phyloP scores from a whole-genome alignment of 1,284 basidiomycete genomes.

The Heterobasidion irregulare region DNA sequence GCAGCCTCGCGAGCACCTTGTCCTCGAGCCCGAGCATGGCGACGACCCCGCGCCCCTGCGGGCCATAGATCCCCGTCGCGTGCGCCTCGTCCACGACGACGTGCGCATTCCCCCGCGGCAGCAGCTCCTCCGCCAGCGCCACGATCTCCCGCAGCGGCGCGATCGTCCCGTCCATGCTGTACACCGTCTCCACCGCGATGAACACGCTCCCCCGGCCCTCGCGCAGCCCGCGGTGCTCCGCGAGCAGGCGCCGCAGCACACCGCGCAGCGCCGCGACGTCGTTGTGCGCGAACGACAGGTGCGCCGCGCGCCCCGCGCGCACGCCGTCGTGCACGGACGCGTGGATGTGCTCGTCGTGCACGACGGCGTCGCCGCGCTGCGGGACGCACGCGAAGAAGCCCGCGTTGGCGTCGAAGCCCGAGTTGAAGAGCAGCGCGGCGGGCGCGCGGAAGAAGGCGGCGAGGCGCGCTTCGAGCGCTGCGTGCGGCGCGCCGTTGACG shows the following conservation, averaged over 20 bases:
- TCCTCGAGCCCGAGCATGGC: constrained; percentile 53
- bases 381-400: constrained; percentile 83
- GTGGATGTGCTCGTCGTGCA: constrained; percentile 88
- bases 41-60: constrained; percentile 70
- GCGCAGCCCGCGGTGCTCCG: constrained; percentile 26
- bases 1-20: constrained; percentile 53
- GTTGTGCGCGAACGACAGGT: constrained; percentile 68
- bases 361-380: constrained; percentile 68
- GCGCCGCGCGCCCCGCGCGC: constrained; percentile 52
- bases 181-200: constrained; percentile 83
- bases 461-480: constrained; percentile 61
- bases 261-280: constrained; percentile 41
- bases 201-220: constrained; percentile 44
- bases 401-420: constrained; percentile 92
- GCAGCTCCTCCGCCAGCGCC: constrained; percentile 43
- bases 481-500: constrained; percentile 71
- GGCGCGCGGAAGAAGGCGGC: constrained; percentile 55
- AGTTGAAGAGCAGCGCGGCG: constrained; percentile 84
- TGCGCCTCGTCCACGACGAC: constrained; percentile 89
- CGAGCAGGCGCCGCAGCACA: constrained; percentile 32
- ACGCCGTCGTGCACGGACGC: constrained; percentile 91
- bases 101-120: constrained; percentile 47
- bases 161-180: constrained; percentile 95
- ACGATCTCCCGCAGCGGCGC: constrained; percentile 68
- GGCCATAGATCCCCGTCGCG: constrained; percentile 74